Base-by-base conservation (phyloP, 164 flowering plant genomes). In the Magnolia sinica region DNA sequence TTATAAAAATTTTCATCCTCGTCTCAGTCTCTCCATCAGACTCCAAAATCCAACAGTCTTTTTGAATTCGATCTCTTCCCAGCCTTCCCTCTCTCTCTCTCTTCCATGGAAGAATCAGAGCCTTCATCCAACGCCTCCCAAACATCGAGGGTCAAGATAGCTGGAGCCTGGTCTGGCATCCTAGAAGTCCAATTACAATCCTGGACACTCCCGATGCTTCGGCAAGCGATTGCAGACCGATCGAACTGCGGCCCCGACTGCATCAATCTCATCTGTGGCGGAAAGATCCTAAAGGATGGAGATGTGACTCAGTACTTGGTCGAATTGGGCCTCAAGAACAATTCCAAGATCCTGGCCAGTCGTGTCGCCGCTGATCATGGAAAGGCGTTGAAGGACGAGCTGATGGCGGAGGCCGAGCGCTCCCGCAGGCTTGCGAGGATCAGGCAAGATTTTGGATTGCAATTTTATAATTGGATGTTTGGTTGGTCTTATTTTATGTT, bases 351-450 rank as follows among this genome's bases (percentile, higher is more conserved):
- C 71, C 82, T 95, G 68, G 87, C 90, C 13, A 81, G 75, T 58
- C 85, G 87, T 10, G 85, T 80, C 24, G 74, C 82, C 59, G 63
- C 58, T 72, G 93, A 88, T 23, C 84, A 84, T 27, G 91, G 90
- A 1, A 88, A 82, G 71, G 77, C 86, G 4, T 45, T 86, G 16
- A 86, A 83, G 76, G 71, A 82, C 0, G 88, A 83, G 74, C 73
- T 84, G 64, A 31, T 90, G 78, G 97, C 90, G 6, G 97, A 95
- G 81, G 98, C 89, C 31, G 97, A 92, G 69, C 91, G 97, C 14
- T 73, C 87, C 8, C 69, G 77, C 27, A 79, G 89, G 49, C 95
- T 95, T 68, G 68, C 88, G 22, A 82, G 98, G 31, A 75, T 95
- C 81, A 93, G 86, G 98, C 88, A 37, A 76, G 85, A 64, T 52